Evolutionary conservation across 2,329 filamentous ascomycete genomes (phyloP).

Genomic region (Fusarium palustre): DNA sequence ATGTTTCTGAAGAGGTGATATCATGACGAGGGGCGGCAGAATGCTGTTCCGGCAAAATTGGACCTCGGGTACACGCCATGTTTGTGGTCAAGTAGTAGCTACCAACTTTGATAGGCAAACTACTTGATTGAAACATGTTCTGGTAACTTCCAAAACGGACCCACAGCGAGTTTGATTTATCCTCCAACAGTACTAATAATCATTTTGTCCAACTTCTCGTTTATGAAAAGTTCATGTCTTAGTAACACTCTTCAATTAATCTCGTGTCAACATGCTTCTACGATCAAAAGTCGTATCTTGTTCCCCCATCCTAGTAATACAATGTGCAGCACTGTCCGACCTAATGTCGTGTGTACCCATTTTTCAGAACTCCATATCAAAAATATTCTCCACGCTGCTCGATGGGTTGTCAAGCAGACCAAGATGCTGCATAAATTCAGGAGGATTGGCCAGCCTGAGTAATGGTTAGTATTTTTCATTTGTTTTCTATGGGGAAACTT

Average conservation of each 20-base stretch:
- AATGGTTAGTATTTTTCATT: rapidly evolving
- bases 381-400: neutral
- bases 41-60: conserved; percentile 12
- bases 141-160: neutral
- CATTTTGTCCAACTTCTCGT: neutral
- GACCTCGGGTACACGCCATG: neutral
- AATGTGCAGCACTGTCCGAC: neutral
- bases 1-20: neutral
- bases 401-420: conserved; percentile 7
- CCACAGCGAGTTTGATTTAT: neutral
- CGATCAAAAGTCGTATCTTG: neutral
- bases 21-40: neutral
- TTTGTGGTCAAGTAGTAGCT: neutral
- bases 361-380: conserved; percentile 7
- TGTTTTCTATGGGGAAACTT: rapidly evolving
- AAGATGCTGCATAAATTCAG: conserved; percentile 24
- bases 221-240: neutral
- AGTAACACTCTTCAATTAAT: neutral
- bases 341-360: neutral
- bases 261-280: too few species aligned
- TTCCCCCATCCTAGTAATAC: too few species aligned
- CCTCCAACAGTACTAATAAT: too few species aligned
- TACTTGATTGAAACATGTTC: neutral
- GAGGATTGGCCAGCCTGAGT: conserved; percentile 10
- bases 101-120: neutral